Conservation (phyloP, 2,329 filamentous ascomycete genomes). For the Metarhizium sp. region DNA sequence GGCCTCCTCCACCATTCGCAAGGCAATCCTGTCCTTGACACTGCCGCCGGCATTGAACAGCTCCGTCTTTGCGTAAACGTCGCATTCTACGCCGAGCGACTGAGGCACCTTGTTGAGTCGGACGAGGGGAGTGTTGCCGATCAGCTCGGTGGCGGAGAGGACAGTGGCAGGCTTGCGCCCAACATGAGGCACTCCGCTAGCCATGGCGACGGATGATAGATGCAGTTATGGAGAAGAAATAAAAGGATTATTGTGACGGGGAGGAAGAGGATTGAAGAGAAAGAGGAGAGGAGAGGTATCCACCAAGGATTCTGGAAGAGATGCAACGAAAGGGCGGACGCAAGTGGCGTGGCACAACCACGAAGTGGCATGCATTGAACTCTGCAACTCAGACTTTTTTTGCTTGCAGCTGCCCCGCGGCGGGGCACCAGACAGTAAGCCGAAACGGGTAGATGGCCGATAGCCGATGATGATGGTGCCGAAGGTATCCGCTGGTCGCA, state of each 20-base stretch:
- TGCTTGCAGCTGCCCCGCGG: no score
- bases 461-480: no score
- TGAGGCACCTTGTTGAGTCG: conserved; percentile 88
- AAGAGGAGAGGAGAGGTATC: no score
- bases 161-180: conserved; percentile 28
- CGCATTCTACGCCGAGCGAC: conserved; percentile 78
- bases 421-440: no score
- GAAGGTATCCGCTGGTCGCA: no score
- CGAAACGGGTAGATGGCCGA: no score
- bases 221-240: neutral
- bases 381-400: no score
- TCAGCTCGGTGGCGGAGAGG: conserved; percentile 70
- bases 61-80: conserved; percentile 86
- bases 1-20: conserved; percentile 95
- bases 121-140: conserved; percentile 93
- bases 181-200: conserved; percentile 1
- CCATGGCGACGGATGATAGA: neutral
- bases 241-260: neutral
- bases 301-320: no score
- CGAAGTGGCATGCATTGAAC: no score
- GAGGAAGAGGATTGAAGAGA: neutral
- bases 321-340: no score
- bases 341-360: no score
- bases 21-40: conserved; percentile 89
- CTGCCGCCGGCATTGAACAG: conserved; percentile 91